These are phyloP conservation scores for Heterobasidion occidentale DNA, from an alignment of 1,284 basidiomycete species.

Conservation along the genomic window DNA sequence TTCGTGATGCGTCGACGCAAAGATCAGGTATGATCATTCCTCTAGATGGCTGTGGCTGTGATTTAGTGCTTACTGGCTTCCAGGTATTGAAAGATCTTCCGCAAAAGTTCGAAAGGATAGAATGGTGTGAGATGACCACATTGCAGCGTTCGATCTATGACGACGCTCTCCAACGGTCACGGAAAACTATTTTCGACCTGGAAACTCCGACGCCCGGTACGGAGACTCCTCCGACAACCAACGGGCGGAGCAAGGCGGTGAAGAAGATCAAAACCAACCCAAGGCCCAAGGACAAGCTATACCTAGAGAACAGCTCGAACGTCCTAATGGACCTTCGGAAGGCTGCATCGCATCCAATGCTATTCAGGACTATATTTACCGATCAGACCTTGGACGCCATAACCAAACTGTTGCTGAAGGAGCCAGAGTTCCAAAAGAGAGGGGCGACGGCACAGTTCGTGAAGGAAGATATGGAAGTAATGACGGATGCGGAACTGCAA, in stretches of 20 bases:
- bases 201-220: constrained; percentile 24
- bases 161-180: constrained; percentile 78
- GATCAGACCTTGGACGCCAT: constrained; percentile 71
- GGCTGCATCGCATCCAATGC: constrained; percentile 92
- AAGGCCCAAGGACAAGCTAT: constrained; percentile 58
- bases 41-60: not conserved
- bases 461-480: constrained; percentile 89
- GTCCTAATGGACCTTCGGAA: constrained; percentile 96
- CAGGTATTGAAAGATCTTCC: constrained; percentile 91
- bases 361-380: constrained; percentile 84
- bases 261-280: constrained; percentile 38
- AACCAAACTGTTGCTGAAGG: constrained; percentile 81
- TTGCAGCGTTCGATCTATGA: constrained; percentile 82
- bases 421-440: constrained; percentile 80
- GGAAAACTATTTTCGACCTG: constrained; percentile 70
- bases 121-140: constrained; percentile 91
- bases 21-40: constrained; percentile 55
- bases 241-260: constrained; percentile 25
- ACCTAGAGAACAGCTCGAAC: constrained; percentile 76
- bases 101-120: constrained; percentile 85
- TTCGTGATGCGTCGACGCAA: constrained; percentile 96
- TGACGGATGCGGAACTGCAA: constrained; percentile 93
- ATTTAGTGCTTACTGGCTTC: not conserved
- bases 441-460: constrained; percentile 76
- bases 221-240: constrained; percentile 17